phyloP scores from a whole-genome alignment of 1,284 basidiomycete species.

The Waitea zeae region DNA sequence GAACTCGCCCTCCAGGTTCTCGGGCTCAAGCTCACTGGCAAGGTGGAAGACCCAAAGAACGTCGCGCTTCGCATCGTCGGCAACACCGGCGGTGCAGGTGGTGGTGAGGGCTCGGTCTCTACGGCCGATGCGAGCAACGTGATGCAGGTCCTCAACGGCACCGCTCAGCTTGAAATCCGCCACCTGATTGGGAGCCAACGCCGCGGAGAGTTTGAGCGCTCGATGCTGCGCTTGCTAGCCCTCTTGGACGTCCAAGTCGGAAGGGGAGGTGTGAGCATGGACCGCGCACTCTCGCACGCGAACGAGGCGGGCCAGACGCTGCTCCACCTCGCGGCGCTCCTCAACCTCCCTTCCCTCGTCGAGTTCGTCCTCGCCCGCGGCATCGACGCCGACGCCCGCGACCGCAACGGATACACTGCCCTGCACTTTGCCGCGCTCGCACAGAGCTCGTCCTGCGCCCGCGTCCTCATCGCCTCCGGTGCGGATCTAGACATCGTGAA shows the following conservation, averaged over 20 bases:
- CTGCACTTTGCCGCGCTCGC: conserved; percentile 75
- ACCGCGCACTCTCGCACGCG: conserved; percentile 39
- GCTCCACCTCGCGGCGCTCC: conserved; percentile 75
- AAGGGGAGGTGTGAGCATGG: conserved; percentile 18
- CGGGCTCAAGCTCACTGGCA: conserved; percentile 91
- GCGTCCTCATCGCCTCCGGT: conserved; percentile 58
- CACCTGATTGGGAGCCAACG: too few relatives aligned
- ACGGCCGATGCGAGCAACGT: conserved; percentile 17
- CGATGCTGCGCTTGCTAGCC: conserved; percentile 66
- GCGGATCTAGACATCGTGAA: conserved; percentile 70
- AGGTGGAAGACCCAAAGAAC: conserved; percentile 83
- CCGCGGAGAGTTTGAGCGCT: conserved; percentile 51
- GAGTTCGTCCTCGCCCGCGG: conserved; percentile 56
- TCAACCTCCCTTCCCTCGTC: conserved; percentile 63
- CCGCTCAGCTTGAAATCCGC: conserved; percentile 33
- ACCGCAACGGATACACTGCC: conserved; percentile 83
- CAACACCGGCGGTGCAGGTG: conserved; percentile 34
- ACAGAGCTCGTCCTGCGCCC: conserved; percentile 47
- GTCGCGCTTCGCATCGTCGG: conserved; percentile 78
- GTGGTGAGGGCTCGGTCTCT: conserved; percentile 16
- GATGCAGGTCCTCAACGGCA: conserved; percentile 33
- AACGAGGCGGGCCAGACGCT: conserved; percentile 66
- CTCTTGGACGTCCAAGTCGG: conserved; percentile 43
- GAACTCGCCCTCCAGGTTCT: conserved; percentile 90
- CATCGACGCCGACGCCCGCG: conserved; percentile 71